Evolutionary conservation across 1,284 basidiomycete genomes (phyloP).

Genomic region (Irpex sp.): DNA sequence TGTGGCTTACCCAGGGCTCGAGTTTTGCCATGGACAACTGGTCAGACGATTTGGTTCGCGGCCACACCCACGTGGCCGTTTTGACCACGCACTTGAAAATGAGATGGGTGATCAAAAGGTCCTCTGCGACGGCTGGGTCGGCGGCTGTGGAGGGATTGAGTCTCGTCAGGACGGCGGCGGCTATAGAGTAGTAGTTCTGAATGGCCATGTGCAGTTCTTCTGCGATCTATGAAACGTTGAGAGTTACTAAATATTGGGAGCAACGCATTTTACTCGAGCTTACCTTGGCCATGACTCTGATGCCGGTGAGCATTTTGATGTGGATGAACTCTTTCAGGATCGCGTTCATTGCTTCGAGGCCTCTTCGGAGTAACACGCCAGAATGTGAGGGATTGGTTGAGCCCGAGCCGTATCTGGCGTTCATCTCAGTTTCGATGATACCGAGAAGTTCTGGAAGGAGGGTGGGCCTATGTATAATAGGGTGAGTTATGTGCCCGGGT

Average conservation of each 20-base stretch:
- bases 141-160: slow-evolving; percentile 30
- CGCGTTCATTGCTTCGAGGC: slow-evolving; percentile 57
- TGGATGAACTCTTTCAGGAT: slow-evolving; percentile 66
- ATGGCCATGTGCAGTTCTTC: slow-evolving; percentile 48
- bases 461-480: slow-evolving; percentile 45
- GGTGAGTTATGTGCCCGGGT: neutral
- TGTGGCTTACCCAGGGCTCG: slow-evolving; percentile 48
- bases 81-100: slow-evolving; percentile 68
- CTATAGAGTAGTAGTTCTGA: slow-evolving; percentile 54
- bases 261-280: neutral
- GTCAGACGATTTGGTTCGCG: slow-evolving; percentile 40
- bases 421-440: slow-evolving; percentile 48
- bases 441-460: slow-evolving; percentile 56
- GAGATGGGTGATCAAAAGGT: slow-evolving; percentile 60
- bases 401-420: slow-evolving; percentile 42
- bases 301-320: slow-evolving; percentile 63
- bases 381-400: slow-evolving; percentile 36
- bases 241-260: neutral
- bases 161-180: slow-evolving; percentile 41
- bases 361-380: slow-evolving; percentile 51
- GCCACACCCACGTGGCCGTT: slow-evolving; percentile 68
- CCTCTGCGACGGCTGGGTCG: slow-evolving; percentile 40
- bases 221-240: slow-evolving; percentile 43
- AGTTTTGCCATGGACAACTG: slow-evolving; percentile 34
- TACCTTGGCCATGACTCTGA: slow-evolving; percentile 64